These are phyloP conservation scores for Cladobotryum protrusum DNA, from an alignment of 2,329 filamentous ascomycete genomes.

Conservation along the genomic window DNA sequence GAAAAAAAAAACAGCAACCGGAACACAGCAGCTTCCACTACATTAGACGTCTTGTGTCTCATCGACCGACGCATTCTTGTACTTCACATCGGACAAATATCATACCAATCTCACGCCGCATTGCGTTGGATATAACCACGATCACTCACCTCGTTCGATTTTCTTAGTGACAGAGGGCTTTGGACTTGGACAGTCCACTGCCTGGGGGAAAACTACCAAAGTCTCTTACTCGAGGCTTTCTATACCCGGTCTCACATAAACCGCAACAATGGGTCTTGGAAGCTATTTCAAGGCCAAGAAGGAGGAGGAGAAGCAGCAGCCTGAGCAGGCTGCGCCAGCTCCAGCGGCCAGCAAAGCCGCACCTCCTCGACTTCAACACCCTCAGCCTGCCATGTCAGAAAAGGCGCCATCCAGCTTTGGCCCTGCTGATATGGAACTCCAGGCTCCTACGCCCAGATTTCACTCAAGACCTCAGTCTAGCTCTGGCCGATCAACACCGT, in stretches of 20 bases:
- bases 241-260: not conserved
- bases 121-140: not conserved
- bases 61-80: not conserved
- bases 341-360: constrained; percentile 12
- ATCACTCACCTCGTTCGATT: too few relatives aligned
- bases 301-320: constrained; percentile 9
- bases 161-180: not conserved
- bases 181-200: constrained; percentile 7
- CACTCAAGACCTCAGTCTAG: constrained; percentile 30
- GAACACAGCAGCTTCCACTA: not conserved
- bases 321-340: constrained; percentile 6
- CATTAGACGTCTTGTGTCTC: not conserved
- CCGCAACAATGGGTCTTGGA: constrained; percentile 49
- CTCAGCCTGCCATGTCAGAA: constrained; percentile 26
- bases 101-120: not conserved
- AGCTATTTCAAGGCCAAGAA: constrained; percentile 54
- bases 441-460: constrained; percentile 38
- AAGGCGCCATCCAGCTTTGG: constrained; percentile 26
- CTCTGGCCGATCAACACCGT: constrained; percentile 38
- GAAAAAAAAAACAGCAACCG: not conserved
- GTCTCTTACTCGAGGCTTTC: not conserved
- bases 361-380: constrained; percentile 15
- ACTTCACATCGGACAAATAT: not conserved
- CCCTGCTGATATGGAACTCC: constrained; percentile 42
- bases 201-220: constrained; percentile 2